Conservation (phyloP, 768 basidiomycete species). For the Termitomyces bulborhizus region DNA sequence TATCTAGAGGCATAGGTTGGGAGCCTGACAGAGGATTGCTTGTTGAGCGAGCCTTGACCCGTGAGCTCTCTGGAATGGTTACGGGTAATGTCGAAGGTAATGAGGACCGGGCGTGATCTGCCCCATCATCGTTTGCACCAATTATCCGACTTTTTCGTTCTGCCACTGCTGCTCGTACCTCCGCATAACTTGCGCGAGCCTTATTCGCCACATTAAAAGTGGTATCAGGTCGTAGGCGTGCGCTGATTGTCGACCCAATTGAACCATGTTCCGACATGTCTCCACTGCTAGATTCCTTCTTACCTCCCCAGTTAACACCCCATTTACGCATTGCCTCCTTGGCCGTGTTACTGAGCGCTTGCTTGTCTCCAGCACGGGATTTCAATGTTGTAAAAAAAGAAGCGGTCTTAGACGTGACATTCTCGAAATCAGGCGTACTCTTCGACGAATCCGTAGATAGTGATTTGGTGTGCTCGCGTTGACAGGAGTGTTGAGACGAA, state of each 20-base stretch:
- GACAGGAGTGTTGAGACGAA: conserved; percentile 39
- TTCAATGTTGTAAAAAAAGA: conserved; percentile 77
- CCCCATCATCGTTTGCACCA: conserved; percentile 20
- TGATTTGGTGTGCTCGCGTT: conserved; percentile 25
- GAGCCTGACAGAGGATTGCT: conserved; percentile 14
- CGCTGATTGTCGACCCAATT: conserved; percentile 28
- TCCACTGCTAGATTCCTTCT: conserved; percentile 43
- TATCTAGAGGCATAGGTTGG: conserved; percentile 6
- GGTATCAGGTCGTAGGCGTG: conserved; percentile 26
- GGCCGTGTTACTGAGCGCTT: conserved; percentile 77
- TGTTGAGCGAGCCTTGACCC: conserved; percentile 8
- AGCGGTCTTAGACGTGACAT: conserved; percentile 35
- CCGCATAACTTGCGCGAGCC: conserved; percentile 58
- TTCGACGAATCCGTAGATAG: conserved; percentile 17
- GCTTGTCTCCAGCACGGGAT: conserved; percentile 75
- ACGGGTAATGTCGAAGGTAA: conserved; percentile 13
- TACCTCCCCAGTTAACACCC: conserved; percentile 78
- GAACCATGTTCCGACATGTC: conserved; percentile 37
- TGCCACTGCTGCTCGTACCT: conserved; percentile 70
- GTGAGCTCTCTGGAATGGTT: conserved; percentile 13
- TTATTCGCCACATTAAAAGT: conserved; percentile 27
- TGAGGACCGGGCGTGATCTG: conserved; percentile 17
- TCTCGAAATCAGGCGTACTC: conserved; percentile 17
- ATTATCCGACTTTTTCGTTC: conserved; percentile 44
- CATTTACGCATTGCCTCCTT: conserved; percentile 91